Conservation (phyloP, 768 basidiomycete species). For the Mrakia hoshinonis region DNA sequence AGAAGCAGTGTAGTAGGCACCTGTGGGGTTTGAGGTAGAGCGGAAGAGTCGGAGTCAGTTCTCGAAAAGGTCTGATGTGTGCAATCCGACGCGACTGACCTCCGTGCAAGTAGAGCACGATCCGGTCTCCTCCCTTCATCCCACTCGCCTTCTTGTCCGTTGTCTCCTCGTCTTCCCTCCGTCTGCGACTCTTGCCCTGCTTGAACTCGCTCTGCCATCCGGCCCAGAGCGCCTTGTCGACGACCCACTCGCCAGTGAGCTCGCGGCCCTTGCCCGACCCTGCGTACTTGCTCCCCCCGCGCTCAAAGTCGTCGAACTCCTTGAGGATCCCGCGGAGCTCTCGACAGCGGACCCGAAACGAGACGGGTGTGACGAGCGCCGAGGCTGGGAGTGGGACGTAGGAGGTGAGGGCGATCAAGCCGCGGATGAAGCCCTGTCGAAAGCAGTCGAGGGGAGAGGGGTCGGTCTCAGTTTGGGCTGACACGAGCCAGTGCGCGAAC, state of each 20-base stretch:
- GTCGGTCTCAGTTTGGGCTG: not conserved
- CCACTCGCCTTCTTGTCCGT: conserved; percentile 37
- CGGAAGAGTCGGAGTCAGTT: not conserved
- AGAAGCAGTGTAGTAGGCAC: conserved; percentile 86
- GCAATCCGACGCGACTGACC: conserved; percentile 47
- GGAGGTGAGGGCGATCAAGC: conserved; percentile 67
- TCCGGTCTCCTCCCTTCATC: conserved; percentile 46
- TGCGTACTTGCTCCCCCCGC: conserved; percentile 44
- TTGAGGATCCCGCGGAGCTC: conserved; percentile 70
- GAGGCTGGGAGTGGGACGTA: conserved; percentile 81
- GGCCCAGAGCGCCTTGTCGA: conserved; percentile 86
- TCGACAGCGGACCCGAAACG: conserved; percentile 68
- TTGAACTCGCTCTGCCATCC: conserved; percentile 74
- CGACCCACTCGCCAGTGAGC: conserved; percentile 90
- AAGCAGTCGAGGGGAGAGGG: no score
- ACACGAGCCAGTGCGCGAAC: not conserved
- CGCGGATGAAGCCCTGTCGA: conserved; percentile 47
- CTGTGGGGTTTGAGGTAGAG: conserved; percentile 41
- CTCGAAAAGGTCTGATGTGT: conserved; percentile 7
- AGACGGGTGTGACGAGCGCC: conserved; percentile 88
- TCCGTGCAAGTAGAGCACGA: conserved; percentile 89
- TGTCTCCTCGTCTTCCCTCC: not conserved
- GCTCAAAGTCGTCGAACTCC: conserved; percentile 62
- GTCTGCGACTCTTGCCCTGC: conserved; percentile 31
- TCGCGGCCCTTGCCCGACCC: conserved; percentile 47